phyloP scores from a whole-genome alignment of 2,329 filamentous ascomycete genomes.

The Lecanosticta acicola region DNA sequence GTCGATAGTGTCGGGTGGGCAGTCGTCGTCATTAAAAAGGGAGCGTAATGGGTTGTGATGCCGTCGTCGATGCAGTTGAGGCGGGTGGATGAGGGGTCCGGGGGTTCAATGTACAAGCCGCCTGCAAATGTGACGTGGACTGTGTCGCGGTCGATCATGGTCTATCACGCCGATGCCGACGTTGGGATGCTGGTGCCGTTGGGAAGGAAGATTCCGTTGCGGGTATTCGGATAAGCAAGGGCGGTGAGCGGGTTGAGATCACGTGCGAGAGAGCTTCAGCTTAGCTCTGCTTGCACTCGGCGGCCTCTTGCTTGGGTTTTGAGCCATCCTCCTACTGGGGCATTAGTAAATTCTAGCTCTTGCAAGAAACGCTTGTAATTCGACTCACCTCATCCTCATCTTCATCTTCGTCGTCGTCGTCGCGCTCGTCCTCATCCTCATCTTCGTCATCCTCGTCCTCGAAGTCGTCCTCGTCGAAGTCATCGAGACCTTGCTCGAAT shows the following conservation, averaged over 20 bases:
- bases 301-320: slow-evolving; percentile 89
- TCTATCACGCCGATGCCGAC: not conserved
- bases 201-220: not conserved
- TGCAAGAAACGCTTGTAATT: not conserved
- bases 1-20: not conserved
- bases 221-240: not conserved
- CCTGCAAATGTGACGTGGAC: not conserved
- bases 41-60: not conserved
- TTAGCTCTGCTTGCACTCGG: slow-evolving; percentile 92
- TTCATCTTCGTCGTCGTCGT: slow-evolving; percentile 62
- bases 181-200: not conserved
- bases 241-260: not conserved
- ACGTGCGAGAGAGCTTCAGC: not conserved
- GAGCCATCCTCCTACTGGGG: slow-evolving; percentile 68
- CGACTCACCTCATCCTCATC: slow-evolving; percentile 47
- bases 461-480: slow-evolving; percentile 73
- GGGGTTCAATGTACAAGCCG: not conserved
- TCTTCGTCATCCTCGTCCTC: slow-evolving; percentile 92
- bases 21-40: not conserved
- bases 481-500: slow-evolving; percentile 88
- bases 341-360: slow-evolving; percentile 22
- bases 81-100: not conserved
- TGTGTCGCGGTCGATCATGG: not conserved
- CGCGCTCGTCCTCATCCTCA: slow-evolving; percentile 75
- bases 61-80: not conserved